Evolutionary conservation across 2,329 filamentous ascomycete species (phyloP).

Genomic region (Rosellinia necatrix): DNA sequence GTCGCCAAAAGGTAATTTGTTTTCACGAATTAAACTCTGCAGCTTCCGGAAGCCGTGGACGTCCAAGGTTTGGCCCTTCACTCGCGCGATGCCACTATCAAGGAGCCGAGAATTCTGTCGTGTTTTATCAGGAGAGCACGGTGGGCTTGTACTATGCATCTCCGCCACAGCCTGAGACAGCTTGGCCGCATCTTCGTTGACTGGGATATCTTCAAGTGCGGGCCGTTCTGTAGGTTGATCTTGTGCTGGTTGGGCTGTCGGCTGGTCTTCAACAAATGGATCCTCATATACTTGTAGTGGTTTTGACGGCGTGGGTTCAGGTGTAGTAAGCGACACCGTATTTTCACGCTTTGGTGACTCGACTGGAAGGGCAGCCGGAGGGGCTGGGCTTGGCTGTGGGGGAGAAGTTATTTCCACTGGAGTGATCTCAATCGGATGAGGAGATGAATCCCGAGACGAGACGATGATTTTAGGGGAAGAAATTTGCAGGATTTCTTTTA

Average conservation of each 20-base stretch:
- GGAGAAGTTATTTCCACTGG: slow-evolving; percentile 40
- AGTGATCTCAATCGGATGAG: slow-evolving; percentile 7
- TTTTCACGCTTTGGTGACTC: slow-evolving; percentile 27
- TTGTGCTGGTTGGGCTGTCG: slow-evolving; percentile 52
- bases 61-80: slow-evolving; percentile 73
- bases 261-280: slow-evolving; percentile 56
- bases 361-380: slow-evolving; percentile 46
- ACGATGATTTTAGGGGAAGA: slow-evolving; percentile 34
- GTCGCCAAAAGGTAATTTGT: slow-evolving; percentile 65
- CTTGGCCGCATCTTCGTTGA: slow-evolving; percentile 59
- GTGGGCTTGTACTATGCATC: slow-evolving; percentile 27
- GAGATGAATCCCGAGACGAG: slow-evolving; percentile 45
- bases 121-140: slow-evolving; percentile 54
- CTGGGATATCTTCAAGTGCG: slow-evolving; percentile 63
- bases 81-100: slow-evolving; percentile 74
- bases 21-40: slow-evolving; percentile 73
- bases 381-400: slow-evolving; percentile 27
- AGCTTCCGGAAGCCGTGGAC: slow-evolving; percentile 81
- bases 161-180: slow-evolving; percentile 34
- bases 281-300: slow-evolving; percentile 66
- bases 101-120: slow-evolving; percentile 67
- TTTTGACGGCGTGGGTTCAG: slow-evolving; percentile 41
- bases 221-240: slow-evolving; percentile 44
- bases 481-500: slow-evolving; percentile 38
- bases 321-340: slow-evolving; percentile 22